Evolutionary conservation across 1,139 yeast species (phyloP), one percentile per base, ranked within the genome.

Genomic region (Candida smagusa): DNA sequence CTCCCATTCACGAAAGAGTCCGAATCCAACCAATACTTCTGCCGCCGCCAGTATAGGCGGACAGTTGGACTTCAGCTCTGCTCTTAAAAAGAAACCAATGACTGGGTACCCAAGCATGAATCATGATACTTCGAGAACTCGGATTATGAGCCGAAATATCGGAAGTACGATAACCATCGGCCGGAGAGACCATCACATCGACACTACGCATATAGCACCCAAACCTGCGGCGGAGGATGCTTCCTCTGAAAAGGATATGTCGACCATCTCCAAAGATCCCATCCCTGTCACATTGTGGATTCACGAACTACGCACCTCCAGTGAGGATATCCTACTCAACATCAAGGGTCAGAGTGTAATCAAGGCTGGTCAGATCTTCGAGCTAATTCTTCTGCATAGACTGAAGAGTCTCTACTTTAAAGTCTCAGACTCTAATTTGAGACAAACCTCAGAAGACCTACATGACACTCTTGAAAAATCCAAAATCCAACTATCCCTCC

Each of bases 351-450:
- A 33, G 7, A 33, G 39, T 9, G 77, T 84, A 0, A 56, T 66
- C 29, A 66, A 66, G 39, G 77, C 71, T 13, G 96, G 95, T n/a
- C 87, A 84, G 52, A 65, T 86, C 3, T 87, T 86, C 26, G 94
- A 86, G 53, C 50, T 88, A 34, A 53, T 22, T 33, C 47, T 40
- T 38, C 31, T 37, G 29, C 50, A 38, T 35, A 30, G 34, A 6
- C 54, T 56, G 6, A 68, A 60, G 34, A 64, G 62, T 22, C 47
- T 65, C 21, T 50, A 58, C 34, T 62, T 65, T 35, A 46, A 48
- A 3, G 54, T 61, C 6, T 45, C 46, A 23, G 48, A 49, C 9
- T 42, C 49, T 22, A 58, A 52, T 33, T 38, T 50, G 25, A 47
- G 44, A 23, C 35, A 9, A 32, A 28, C 6, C 16, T 23, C 11